These are phyloP conservation scores for Fusarium tricinctum DNA, from an alignment of 2,329 filamentous ascomycete species.

Conservation along the genomic window DNA sequence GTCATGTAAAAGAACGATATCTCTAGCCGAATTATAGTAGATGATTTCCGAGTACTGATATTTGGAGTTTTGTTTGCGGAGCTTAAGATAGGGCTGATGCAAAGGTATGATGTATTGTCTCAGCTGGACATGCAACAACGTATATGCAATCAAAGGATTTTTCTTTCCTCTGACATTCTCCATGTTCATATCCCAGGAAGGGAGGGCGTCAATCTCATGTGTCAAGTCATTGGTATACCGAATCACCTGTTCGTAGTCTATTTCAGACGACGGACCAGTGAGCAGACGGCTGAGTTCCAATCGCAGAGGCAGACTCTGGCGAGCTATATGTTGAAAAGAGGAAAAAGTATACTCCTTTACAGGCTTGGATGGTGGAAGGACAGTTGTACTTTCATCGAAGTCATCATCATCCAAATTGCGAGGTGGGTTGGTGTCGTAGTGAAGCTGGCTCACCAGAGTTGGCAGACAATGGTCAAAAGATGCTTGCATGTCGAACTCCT, in stretches of 20 bases:
- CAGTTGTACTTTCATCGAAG: constrained; percentile 67
- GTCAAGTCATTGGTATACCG: constrained; percentile 72
- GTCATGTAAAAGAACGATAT: constrained; percentile 73
- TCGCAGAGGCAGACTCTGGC: constrained; percentile 68
- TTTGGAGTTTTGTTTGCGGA: constrained; percentile 71
- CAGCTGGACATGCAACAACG: constrained; percentile 71
- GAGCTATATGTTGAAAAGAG: constrained; percentile 70
- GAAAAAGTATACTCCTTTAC: constrained; percentile 69
- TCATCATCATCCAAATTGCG: constrained; percentile 71
- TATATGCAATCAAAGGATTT: constrained; percentile 71
- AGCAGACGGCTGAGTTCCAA: constrained; percentile 70
- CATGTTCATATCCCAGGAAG: constrained; percentile 65
- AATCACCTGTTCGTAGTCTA: constrained; percentile 73
- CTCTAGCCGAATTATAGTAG: constrained; percentile 73
- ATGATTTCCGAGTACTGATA: constrained; percentile 74
- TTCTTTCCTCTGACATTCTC: constrained; percentile 59
- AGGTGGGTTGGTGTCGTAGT: constrained; percentile 68
- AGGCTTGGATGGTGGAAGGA: constrained; percentile 66
- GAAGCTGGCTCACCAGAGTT: constrained; percentile 69
- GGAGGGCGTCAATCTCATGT: constrained; percentile 71
- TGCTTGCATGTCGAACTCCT: constrained; percentile 73
- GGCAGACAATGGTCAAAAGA: constrained; percentile 73
- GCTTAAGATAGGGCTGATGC: constrained; percentile 71
- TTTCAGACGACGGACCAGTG: constrained; percentile 66
- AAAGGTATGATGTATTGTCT: constrained; percentile 73